Evolutionary conservation across 176 grass and related monocot genomes (phyloP).

Genomic region (Musa troglodytarum): DNA sequence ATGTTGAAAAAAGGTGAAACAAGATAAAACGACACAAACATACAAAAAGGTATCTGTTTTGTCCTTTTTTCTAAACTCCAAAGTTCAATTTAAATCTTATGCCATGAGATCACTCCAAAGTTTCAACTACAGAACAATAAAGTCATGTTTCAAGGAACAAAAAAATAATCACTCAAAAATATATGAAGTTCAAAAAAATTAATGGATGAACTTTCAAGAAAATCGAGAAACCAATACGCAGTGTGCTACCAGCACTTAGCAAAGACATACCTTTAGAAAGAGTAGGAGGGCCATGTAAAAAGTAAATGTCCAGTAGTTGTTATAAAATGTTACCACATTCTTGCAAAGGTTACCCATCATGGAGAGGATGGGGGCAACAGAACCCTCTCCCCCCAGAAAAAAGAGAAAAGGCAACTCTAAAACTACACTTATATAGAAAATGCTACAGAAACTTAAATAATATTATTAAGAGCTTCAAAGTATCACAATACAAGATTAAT

Average conservation of each 20-base stretch:
- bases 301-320: no score
- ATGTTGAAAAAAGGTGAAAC: not conserved
- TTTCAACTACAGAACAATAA: not conserved
- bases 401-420: no score
- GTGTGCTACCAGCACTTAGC: not conserved
- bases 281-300: no score
- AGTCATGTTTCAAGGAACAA: not conserved
- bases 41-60: not conserved
- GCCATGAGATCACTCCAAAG: not conserved
- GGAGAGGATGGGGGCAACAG: no score
- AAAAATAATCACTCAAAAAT: not conserved
- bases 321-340: no score
- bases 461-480: no score
- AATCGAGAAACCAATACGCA: not conserved
- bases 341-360: no score
- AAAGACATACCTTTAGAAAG: not conserved
- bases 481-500: no score
- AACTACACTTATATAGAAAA: no score
- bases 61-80: not conserved
- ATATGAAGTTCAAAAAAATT: constrained; percentile 46
- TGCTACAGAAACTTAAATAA: no score
- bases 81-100: not conserved
- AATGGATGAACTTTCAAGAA: not conserved
- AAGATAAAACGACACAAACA: not conserved
- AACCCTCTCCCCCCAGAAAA: no score